phyloP scores from a whole-genome alignment of 2,329 filamentous ascomycete species.

The Trichoderma atroviride region DNA sequence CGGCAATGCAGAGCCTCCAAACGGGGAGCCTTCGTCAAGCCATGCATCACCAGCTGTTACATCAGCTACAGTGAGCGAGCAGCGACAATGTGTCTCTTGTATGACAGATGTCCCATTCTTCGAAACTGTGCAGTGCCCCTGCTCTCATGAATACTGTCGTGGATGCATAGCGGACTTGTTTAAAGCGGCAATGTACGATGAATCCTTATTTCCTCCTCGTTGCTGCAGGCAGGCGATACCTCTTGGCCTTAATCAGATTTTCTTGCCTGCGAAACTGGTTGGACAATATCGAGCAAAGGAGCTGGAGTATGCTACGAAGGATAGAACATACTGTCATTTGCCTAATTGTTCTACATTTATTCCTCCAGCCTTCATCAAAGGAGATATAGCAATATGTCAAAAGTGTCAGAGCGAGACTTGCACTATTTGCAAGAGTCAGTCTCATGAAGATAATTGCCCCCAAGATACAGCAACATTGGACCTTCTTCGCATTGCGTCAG shows the following conservation, averaged over 20 bases:
- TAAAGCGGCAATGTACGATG: too few species aligned
- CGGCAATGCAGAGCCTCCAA: too few species aligned
- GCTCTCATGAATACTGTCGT: too few species aligned
- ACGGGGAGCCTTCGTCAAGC: too few species aligned
- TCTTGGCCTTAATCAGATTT: conserved; percentile 15
- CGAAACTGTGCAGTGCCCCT: too few species aligned
- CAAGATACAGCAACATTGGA: conserved; percentile 41
- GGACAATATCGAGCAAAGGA: conserved; percentile 47
- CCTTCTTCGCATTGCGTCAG: conserved; percentile 39
- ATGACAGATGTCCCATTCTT: too few species aligned
- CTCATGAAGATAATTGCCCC: conserved; percentile 51
- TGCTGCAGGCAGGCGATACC: too few species aligned
- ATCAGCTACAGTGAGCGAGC: too few species aligned
- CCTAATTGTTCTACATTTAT: conserved; percentile 53
- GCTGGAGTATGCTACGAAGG: conserved; percentile 50
- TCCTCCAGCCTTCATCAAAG: conserved; percentile 34
- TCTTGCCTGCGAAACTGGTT: conserved; percentile 42
- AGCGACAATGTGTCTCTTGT: too few species aligned
- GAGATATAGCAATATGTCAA: conserved; percentile 44
- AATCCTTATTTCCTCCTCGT: too few species aligned
- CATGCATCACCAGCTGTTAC: too few species aligned
- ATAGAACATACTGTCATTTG: conserved; percentile 55
- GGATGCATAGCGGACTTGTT: too few species aligned
- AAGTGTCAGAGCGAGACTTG: conserved; percentile 52
- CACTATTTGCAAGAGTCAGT: conserved; percentile 48